Base-by-base conservation (phyloP, 148 eudicot genomes). In the Cornus florida region DNA sequence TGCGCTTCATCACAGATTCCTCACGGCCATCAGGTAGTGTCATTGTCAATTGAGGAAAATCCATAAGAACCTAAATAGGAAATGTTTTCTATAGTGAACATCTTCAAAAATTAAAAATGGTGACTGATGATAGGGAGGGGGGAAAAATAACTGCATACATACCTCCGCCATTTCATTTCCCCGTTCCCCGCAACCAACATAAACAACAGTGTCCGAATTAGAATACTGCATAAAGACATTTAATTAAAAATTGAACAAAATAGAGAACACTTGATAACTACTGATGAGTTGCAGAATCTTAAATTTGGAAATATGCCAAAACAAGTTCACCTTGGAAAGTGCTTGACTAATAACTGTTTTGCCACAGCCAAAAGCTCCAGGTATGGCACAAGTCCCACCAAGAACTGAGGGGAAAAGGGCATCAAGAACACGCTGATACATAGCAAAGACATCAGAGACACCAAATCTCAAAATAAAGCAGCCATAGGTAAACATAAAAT, bases 151-250 rank as follows among this genome's bases (percentile, higher is more conserved):
- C 31, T 11, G 38, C 33, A 80, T 67, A 83, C 67, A 67, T 90
- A 94, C 99, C 95, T 97, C 99, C 75, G 99, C 99, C 99, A 94
- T 97, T 87, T 97, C 99, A 86, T 97, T 97, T 90, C 99, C 99
- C 92, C 98, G 92, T 90, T 97, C 98, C 57, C 99, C 98, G 77
- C 99, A 97, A 72, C 99, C 99, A 89, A 97, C 99, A 81, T 97
- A 97, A 71, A 97, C 99, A 11, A 97, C 98, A 74, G 99, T 94
- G 88, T 96, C 99, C 19, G 99, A 96, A 85, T 96, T 96, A 41
- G 99, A 96, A 81, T 97, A 94, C 99, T 94, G 94, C 90, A 88
- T 69, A 50, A 33, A 73, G 68, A 53, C 16, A 79, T 59, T 22
- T 22, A 35, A 43, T 75, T 22, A 31, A 7, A 85, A 35, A 59